phyloP scores from a whole-genome alignment of 164 flowering plant species.

The Santalum album region DNA sequence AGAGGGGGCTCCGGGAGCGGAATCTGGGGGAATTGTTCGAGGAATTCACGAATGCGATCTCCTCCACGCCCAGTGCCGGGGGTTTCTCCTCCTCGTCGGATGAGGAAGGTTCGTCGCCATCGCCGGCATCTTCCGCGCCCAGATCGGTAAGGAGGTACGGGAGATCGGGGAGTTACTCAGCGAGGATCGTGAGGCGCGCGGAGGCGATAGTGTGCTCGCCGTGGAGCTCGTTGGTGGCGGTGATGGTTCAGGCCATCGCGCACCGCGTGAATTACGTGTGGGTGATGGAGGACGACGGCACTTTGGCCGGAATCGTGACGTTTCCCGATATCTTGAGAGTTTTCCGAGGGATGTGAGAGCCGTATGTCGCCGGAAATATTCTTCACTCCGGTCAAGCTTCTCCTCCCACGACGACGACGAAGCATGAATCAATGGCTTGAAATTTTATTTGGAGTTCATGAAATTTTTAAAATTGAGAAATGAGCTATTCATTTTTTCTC shows the following conservation, averaged over 20 bases:
- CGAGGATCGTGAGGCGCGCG: constrained; percentile 53
- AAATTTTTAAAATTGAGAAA: too few species aligned
- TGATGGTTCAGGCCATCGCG: constrained; percentile 88
- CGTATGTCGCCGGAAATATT: too few species aligned
- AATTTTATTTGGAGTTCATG: too few species aligned
- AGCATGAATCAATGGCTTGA: too few species aligned
- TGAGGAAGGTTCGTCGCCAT: constrained; percentile 34
- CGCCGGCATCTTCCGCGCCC: constrained; percentile 10
- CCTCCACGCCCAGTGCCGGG: background rate
- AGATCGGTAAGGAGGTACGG: constrained; percentile 20
- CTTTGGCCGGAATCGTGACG: constrained; percentile 71
- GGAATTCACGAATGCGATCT: constrained; percentile 18
- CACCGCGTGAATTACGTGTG: constrained; percentile 85
- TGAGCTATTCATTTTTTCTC: too few species aligned
- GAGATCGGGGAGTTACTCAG: constrained; percentile 48
- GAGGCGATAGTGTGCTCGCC: constrained; percentile 83
- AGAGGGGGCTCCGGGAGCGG: constrained; percentile 40
- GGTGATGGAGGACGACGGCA: constrained; percentile 76
- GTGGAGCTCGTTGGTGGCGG: constrained; percentile 80
- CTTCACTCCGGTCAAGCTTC: too few species aligned
- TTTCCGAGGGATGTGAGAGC: too few species aligned
- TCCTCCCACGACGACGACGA: too few species aligned
- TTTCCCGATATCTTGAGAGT: constrained; percentile 53
- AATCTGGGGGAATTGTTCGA: constrained; percentile 40
- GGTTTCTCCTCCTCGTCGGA: constrained; percentile 36